Evolutionary conservation across 768 basidiomycete genomes (phyloP), one percentile per base, ranked within the genome.

Genomic region (Phaffia australis): DNA sequence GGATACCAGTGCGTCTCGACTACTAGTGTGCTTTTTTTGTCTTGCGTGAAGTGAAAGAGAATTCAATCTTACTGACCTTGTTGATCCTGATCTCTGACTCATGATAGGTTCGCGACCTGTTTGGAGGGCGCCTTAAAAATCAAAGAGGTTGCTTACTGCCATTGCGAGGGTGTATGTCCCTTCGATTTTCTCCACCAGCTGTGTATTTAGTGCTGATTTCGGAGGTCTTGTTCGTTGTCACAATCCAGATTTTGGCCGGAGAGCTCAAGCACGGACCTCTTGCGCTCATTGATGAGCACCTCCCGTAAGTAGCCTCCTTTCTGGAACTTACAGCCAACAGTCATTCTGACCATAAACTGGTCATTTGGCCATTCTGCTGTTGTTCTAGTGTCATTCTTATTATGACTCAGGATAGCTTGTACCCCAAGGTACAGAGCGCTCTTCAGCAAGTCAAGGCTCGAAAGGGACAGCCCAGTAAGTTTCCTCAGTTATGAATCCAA

Each of bases 201-300:
- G 3, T 56, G 8, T 42, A 27, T 27, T 15, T 1, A 27, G 15
- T 21, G 3, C 61, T 71, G 60, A 62, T 52, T 2, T 52, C 27
- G 11, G 4, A 11, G 11, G 11, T 5, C 35, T 42, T 42, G 35
- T 11, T 51, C 46, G 30, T 18, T 29, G 32, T 72, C 51, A 71
- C 30, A n/a, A 52, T 32, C 60, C 56, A 86, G 89, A 97, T 98
- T 76, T 85, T 99, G 65, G 95, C 95, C 27, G 95, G 95, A 71
- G 95, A 99, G 80, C 81, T 99, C 71, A 99, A 99, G 81, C 95
- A 99, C 75, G 95, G 95, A 55, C 95, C 95, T 64, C 85, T 99
- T 64, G 95, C 95, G 63, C 80, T 99, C 71, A 88, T 99, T 73
- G 95, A 99, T 75, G 95, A 98, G 79, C 92, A 94, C 79, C 90